Conservation (phyloP, 768 basidiomycete species). For the Leccinellum rugosiceps region DNA sequence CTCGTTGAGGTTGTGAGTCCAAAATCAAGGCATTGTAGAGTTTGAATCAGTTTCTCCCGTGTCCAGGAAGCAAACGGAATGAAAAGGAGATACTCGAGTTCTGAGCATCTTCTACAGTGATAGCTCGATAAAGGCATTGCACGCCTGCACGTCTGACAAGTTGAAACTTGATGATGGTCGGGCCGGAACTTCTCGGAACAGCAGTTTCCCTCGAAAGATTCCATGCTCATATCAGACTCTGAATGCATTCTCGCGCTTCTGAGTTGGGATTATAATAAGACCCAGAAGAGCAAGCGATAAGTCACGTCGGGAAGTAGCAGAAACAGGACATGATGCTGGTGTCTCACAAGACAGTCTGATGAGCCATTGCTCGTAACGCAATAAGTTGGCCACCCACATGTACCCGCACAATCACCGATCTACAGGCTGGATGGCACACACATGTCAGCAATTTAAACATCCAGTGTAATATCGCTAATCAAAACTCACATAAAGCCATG, state of each 20-base stretch:
- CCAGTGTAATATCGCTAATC: neutral
- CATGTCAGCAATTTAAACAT: neutral
- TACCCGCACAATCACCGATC: conserved; percentile 7
- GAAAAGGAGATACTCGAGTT: neutral
- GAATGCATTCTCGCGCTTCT: no score
- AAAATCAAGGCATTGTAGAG: neutral
- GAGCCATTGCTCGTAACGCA: neutral
- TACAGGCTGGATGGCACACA: neutral
- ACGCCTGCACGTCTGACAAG: neutral
- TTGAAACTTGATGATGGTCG: no score
- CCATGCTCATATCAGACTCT: no score
- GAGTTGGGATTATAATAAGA: neutral
- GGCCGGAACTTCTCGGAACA: no score
- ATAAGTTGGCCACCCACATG: neutral
- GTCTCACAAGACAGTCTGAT: neutral
- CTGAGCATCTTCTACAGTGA: neutral
- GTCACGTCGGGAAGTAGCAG: neutral
- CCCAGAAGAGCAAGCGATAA: neutral
- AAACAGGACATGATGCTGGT: neutral
- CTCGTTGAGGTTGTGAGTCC: neutral
- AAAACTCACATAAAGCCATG: neutral
- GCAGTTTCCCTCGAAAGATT: no score
- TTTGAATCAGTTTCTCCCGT: neutral
- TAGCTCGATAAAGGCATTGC: neutral
- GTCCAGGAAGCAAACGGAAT: neutral